Conservation (phyloP, 202 grass and related monocot genomes). For the Digitaria exilis region DNA sequence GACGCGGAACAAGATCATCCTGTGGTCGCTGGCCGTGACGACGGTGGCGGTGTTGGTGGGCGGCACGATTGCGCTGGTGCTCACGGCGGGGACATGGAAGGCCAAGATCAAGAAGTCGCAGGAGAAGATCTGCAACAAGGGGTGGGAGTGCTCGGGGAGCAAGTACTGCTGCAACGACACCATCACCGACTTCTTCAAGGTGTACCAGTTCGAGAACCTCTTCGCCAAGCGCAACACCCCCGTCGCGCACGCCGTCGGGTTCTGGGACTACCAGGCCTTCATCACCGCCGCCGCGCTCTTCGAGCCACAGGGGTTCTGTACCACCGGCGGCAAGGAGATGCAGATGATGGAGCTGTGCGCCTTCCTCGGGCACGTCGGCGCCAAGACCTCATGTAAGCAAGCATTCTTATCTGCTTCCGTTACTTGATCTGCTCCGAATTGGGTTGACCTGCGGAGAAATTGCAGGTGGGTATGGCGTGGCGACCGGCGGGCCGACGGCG, state of each 20-base stretch:
- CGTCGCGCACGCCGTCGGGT: constrained; percentile 62
- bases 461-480: constrained; percentile 64
- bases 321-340: constrained; percentile 76
- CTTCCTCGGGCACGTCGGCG: constrained; percentile 77
- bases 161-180: constrained; percentile 90
- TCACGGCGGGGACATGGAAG: constrained; percentile 54
- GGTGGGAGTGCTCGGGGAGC: constrained; percentile 76
- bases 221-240: constrained; percentile 84
- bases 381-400: constrained; percentile 64
- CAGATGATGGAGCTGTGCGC: constrained; percentile 92
- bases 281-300: constrained; percentile 57
- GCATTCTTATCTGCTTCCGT: not conserved
- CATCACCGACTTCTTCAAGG: constrained; percentile 79
- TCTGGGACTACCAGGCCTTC: constrained; percentile 91
- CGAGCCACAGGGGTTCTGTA: constrained; percentile 78
- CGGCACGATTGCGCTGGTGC: constrained; percentile 42
- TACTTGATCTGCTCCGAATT: not conserved
- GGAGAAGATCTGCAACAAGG: constrained; percentile 71
- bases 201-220: constrained; percentile 96
- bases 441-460: not conserved
- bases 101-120: constrained; percentile 47
- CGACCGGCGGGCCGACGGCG: constrained; percentile 57
- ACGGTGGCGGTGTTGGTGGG: constrained; percentile 52
- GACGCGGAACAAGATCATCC: constrained; percentile 45
- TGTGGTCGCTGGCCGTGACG: constrained; percentile 26